Evolutionary conservation across 1,139 yeast species (phyloP), one percentile per base, ranked within the genome.

Genomic region (Blastobotrys apis): DNA sequence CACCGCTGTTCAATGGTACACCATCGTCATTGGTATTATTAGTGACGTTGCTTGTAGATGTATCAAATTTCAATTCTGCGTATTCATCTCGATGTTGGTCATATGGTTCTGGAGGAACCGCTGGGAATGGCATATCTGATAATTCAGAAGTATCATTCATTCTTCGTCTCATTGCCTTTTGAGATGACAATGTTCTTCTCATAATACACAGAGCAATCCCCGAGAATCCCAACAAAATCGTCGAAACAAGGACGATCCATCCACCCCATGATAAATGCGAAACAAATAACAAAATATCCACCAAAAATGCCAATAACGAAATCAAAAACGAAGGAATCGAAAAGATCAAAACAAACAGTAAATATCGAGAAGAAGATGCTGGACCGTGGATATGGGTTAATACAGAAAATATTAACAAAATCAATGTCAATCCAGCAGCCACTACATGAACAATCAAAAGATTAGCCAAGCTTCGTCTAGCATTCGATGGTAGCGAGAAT

Each of bases 391-490:
- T 58, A 46, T 71, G 73, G 9, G 75, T 61, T 23, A 71, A 38
- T 4, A 71, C 41, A 0, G 74, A 58, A 41, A 64, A 56, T 5
- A 67, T 29, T 27, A 72, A 55, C 49, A 80, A 63, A 8, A 84
- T 54, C 43, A 81, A 70, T n/a, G 85, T 79, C 59, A 86, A 69
- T 0, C 90, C 95, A 13, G 86, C 78, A 3, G 95, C 86, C 27
- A 90, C 78, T 0, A 94, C 95, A 53, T 84, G 88, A 16, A 86
- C 78, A 37, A 90, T 77, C 45, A 92, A 72, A 38, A 86, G 71
- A 52, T 80, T 78, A 3, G 94, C 81, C 43, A 90, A 74, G 1
- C 79, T 72, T 50, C 74, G 75, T 53, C 95, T 72, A 1, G 87
- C 80, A 35, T 70, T 67, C 0, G 76, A 67, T 12, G 79, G 77